Conservation (phyloP, 1,284 basidiomycete genomes). For the Rhodotorula sp. region DNA sequence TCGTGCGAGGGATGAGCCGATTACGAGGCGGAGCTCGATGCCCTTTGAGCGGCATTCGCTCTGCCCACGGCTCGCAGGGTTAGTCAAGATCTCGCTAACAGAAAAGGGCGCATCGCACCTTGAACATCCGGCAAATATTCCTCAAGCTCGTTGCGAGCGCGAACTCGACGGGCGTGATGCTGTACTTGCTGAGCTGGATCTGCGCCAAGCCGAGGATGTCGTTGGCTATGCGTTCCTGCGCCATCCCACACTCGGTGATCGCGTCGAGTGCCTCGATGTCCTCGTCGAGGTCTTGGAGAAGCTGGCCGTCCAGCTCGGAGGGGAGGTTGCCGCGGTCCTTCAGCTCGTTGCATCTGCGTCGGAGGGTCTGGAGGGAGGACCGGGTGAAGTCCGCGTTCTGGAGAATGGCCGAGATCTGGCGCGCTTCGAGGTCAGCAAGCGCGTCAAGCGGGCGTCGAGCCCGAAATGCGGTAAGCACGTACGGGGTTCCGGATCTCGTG, state of each 20-base stretch:
- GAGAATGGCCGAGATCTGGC: conserved; percentile 24
- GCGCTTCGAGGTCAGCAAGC: not conserved
- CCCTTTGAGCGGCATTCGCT: conserved; percentile 27
- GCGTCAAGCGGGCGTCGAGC: too few relatives aligned
- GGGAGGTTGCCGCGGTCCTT: conserved; percentile 7
- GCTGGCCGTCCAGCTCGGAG: conserved; percentile 11
- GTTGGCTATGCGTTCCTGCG: conserved; percentile 39
- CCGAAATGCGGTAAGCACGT: not conserved
- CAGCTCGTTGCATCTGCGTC: conserved; percentile 3
- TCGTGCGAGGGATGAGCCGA: conserved; percentile 33
- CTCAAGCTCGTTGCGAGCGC: conserved; percentile 30
- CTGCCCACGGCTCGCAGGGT: conserved; percentile 13
- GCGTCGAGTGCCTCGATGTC: conserved; percentile 39
- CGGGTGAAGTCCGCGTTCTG: conserved; percentile 36
- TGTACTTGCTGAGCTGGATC: conserved; percentile 36
- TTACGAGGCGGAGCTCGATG: conserved; percentile 31
- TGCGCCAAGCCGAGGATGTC: conserved; percentile 40
- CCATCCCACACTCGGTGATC: conserved; percentile 34
- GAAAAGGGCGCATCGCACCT: conserved; percentile 1
- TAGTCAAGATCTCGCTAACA: too few relatives aligned
- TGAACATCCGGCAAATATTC: conserved; percentile 19
- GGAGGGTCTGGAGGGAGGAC: conserved; percentile 24
- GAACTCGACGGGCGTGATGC: conserved; percentile 33
- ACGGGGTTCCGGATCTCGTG: conserved; percentile 38
- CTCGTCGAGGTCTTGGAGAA: conserved; percentile 23